Evolutionary conservation across 31 red algal genomes (phyloP).

Genomic region (Odonthalia washingtoniensis): DNA sequence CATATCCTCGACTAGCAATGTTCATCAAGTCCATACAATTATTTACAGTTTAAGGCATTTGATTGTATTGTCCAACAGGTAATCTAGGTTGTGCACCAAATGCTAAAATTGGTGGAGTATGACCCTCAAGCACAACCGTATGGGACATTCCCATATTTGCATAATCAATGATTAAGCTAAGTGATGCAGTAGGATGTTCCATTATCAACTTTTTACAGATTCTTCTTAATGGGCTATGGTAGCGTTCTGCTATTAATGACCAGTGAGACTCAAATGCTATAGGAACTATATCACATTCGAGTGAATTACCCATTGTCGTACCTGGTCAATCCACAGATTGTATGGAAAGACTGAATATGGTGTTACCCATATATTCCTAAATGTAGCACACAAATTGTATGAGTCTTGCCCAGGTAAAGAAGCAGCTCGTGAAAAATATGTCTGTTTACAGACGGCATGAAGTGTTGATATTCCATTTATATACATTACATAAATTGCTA

Average conservation of each 20-base stretch:
- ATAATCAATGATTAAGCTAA: not conserved
- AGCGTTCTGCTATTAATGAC: constrained; percentile 34
- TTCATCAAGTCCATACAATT: constrained; percentile 2
- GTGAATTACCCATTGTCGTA: not conserved
- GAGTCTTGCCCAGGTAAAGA: not conserved
- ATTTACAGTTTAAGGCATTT: not conserved
- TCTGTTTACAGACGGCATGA: not conserved
- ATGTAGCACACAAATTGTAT: not conserved
- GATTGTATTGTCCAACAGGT: not conserved
- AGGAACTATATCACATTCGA: not conserved
- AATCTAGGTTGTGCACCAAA: constrained; percentile 16
- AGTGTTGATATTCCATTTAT: not conserved
- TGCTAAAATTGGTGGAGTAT: constrained; percentile 3
- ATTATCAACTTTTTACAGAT: constrained; percentile 9
- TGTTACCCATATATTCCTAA: not conserved
- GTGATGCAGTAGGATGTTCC: not conserved
- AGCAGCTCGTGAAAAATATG: not conserved
- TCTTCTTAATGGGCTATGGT: constrained; percentile 6
- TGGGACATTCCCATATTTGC: constrained; percentile 33
- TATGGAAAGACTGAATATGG: not conserved
- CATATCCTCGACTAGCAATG: not conserved
- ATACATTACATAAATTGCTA: not conserved
- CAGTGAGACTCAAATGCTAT: constrained; percentile 34
- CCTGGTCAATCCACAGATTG: not conserved
- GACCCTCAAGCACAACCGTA: not conserved